Base-by-base conservation (phyloP, 2,329 filamentous ascomycete genomes). In the Ophiostoma fasciatum region DNA sequence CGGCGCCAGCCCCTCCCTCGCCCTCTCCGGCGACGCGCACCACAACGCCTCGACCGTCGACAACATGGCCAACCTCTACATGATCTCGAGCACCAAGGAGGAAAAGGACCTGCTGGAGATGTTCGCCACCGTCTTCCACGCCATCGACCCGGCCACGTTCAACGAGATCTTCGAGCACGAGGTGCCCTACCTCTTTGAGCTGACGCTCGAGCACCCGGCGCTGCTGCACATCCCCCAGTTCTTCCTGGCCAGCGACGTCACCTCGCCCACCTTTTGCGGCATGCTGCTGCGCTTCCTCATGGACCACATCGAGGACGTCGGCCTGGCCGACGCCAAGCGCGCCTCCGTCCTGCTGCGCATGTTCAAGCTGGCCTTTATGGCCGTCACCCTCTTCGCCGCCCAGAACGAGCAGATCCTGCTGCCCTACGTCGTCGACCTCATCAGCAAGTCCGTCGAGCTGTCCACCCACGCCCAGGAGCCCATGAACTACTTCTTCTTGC, bases 281-380 rank as follows among this genome's bases (percentile, higher is more conserved):
- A 96, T 99, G 90, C 74, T 98, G 19, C 63, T 99, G 32, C 84
- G 93, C 46, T 98, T 98, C 52, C 65, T 98, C 41, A 98, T 98
- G 90, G 82, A 88, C 48, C 81, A 83, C 36, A 92, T 99, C 39
- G 82, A 92, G 44, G 82, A 98, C 53, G 85, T 99, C 29, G 90
- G 90, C 17, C 90, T 84, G 1, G 77, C 81, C 7, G 85, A 98
- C 56, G 78, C 90, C 36, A 85, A 83, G 52, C 93, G 88, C 56
- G 88, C 90, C 0, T 88, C 85, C 6, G 94, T 98, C 32, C 62
- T 99, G 23, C 62, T 99, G 34, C 74, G 92, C 37, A 74, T 99
- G 35, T 99, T 96, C 63, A 99, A 99, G 59, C 61, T 99, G 34
- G 93, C 88, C 1, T 98, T 98, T 56, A 98, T 99, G 90, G 92